A percentile compares a stretch with the other conserved stretches of the same genome.
These are phyloP conservation scores for Aspergillus leporis DNA, from an alignment of 495 filamentous ascomycete species.

Conservation along the genomic window DNA sequence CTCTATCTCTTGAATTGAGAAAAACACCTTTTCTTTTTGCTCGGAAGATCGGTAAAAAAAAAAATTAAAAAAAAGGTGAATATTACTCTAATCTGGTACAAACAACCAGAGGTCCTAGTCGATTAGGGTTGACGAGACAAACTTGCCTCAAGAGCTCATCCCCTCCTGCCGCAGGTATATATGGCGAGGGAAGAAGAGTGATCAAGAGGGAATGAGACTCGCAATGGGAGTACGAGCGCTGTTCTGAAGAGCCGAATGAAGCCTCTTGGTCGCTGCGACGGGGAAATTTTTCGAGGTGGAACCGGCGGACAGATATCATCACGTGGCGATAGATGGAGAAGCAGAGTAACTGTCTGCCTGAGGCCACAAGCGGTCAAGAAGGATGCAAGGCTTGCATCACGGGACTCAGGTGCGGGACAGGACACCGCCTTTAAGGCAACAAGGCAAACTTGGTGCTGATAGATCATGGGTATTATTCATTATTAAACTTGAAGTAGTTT, in stretches of 20 bases:
- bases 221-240: slow-evolving; percentile 31
- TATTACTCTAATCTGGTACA: slow-evolving; percentile 2
- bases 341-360: slow-evolving; percentile 1
- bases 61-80: slow-evolving; percentile 20
- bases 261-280: slow-evolving; percentile 23
- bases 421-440: slow-evolving; percentile 19
- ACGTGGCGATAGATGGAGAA: slow-evolving; percentile 47
- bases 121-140: slow-evolving; percentile 3
- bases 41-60: slow-evolving; percentile 18
- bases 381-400: slow-evolving; percentile 6
- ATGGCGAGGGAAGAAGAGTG: slow-evolving; percentile 3
- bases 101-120: slow-evolving; percentile 5
- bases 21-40: slow-evolving; percentile 12
- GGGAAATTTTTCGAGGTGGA: slow-evolving; percentile 54
- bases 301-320: slow-evolving; percentile 41
- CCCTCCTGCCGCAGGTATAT: slow-evolving; percentile 1
- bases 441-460: slow-evolving; percentile 10
- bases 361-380: neutral
- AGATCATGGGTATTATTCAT: neutral
- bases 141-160: slow-evolving; percentile 10
- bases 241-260: slow-evolving; percentile 22
- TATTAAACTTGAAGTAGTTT: neutral
- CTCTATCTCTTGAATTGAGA: neutral
- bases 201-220: slow-evolving; percentile 15
- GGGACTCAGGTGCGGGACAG: slow-evolving; percentile 7